Base-by-base conservation (phyloP, 108 stramenopile genomes). In the Craspedostauros australis region DNA sequence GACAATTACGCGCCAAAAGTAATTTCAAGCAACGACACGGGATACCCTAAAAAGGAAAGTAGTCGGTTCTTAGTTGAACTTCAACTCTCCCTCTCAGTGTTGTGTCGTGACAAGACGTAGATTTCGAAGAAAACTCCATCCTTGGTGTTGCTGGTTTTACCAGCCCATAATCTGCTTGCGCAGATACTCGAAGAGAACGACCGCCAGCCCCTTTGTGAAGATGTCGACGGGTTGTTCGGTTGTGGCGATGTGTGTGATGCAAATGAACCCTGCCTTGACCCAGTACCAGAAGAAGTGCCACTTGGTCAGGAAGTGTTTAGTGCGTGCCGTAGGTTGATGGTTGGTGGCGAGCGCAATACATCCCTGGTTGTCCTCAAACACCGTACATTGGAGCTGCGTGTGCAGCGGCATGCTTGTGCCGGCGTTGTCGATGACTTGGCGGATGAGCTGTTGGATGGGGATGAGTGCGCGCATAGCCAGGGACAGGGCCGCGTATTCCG, bases 261-360 rank as follows among this genome's bases (percentile, higher is more conserved):
- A n/a, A n/a, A n/a, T n/a, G n/a, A n/a, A n/a, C n/a, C n/a, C n/a
- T n/a, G n/a, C n/a, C n/a, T n/a, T n/a, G n/a, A n/a, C n/a, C n/a
- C n/a, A n/a, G n/a, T n/a, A n/a, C 66, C 66, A 67, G 34, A 67
- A 67, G n/a, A 28, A 55, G 34, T 68, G 67, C 60, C 59, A 68
- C 16, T 44, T 54, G 6, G 19, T 27, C 2, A 55, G 59, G 25
- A 52, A 62, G 29, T 54, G 53, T 25, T 51, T 58, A 7, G 67
- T 62, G 2, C 60, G 39, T 33, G 27, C 49, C 8, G 67, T 62
- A 5, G 62, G 9, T 31, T 54, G 49, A 23, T 68, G 60, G 22
- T 61, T 57, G 46, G 43, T 54, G 3, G 66, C 66, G 12, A 54
- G 32, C 16, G 14, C 40, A 12, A 58, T n/a, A 9, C 39, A 34